Evolutionary conservation across 345 rosid genomes (phyloP).

Genomic region (Angophora floribunda): DNA sequence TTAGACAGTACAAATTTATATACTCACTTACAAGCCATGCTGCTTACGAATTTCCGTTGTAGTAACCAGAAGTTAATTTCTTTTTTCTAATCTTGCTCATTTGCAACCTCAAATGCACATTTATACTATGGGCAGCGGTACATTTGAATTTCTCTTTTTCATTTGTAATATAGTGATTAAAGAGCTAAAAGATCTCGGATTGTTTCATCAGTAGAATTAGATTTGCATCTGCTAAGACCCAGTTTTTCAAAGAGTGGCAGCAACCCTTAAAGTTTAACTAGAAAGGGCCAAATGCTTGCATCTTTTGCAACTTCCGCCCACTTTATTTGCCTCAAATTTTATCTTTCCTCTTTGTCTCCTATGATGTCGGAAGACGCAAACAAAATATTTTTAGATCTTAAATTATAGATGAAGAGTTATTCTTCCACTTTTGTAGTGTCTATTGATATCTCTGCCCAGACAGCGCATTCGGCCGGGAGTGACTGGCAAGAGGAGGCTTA

Average conservation of each 20-base stretch:
- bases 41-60: not conserved
- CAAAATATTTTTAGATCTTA: too few species aligned
- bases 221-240: not conserved
- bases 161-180: not conserved
- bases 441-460: too few species aligned
- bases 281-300: not conserved
- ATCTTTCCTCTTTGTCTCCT: not conserved
- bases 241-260: not conserved
- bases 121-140: not conserved
- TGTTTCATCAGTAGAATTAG: not conserved
- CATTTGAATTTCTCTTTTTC: not conserved
- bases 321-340: not conserved
- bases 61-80: not conserved
- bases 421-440: too few species aligned
- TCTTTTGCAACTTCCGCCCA: not conserved
- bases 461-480: not conserved
- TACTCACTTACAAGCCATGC: not conserved
- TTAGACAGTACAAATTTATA: too few species aligned
- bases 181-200: not conserved
- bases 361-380: not conserved
- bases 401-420: too few species aligned
- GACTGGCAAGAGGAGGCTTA: slow-evolving; percentile 91
- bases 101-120: not conserved
- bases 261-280: not conserved
- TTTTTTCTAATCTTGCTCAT: not conserved